These are phyloP conservation scores for Blumeria hordei DNA, from an alignment of 2,329 filamentous ascomycete genomes.

Conservation along the genomic window DNA sequence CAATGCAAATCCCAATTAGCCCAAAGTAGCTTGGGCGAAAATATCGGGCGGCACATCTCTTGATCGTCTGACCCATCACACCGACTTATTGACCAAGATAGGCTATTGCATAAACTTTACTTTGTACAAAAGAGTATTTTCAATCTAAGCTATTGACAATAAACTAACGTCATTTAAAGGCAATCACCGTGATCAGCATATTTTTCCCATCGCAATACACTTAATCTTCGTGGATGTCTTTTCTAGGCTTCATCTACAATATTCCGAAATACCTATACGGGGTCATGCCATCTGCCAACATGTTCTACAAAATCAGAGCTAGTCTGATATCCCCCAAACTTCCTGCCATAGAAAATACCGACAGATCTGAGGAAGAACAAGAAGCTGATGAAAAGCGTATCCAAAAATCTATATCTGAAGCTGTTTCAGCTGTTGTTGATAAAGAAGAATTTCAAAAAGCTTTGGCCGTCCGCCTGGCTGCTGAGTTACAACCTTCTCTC, in stretches of 20 bases:
- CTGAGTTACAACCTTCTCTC: constrained; percentile 12
- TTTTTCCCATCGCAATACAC: background rate
- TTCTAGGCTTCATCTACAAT: constrained; percentile 4
- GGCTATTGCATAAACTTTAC: too few relatives aligned
- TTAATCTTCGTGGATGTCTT: constrained; percentile 2
- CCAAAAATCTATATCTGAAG: constrained; percentile 9
- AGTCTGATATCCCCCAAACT: constrained; percentile 1
- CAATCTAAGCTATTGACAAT: too few relatives aligned
- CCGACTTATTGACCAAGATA: too few relatives aligned
- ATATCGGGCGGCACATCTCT: too few relatives aligned
- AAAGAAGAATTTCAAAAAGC: constrained; percentile 11
- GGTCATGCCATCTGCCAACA: constrained; percentile 4
- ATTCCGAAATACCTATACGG: constrained; percentile 4
- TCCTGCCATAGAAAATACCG: constrained; percentile 1
- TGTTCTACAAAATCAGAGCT: constrained; percentile 5
- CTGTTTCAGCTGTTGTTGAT: constrained; percentile 9
- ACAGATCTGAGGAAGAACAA: constrained; percentile 4
- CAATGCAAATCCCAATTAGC: too few relatives aligned
- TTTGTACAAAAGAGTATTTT: too few relatives aligned
- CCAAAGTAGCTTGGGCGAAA: too few relatives aligned
- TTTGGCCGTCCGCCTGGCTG: constrained; percentile 11
- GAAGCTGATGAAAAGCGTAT: constrained; percentile 8
- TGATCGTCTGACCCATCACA: too few relatives aligned
- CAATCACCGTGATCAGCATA: too few relatives aligned
- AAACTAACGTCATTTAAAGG: too few relatives aligned